A percentile compares a stretch with the other conserved stretches of the same genome.
Conservation (phyloP, 2,329 filamentous ascomycete genomes). For the Fusarium sterilihyphosum region DNA sequence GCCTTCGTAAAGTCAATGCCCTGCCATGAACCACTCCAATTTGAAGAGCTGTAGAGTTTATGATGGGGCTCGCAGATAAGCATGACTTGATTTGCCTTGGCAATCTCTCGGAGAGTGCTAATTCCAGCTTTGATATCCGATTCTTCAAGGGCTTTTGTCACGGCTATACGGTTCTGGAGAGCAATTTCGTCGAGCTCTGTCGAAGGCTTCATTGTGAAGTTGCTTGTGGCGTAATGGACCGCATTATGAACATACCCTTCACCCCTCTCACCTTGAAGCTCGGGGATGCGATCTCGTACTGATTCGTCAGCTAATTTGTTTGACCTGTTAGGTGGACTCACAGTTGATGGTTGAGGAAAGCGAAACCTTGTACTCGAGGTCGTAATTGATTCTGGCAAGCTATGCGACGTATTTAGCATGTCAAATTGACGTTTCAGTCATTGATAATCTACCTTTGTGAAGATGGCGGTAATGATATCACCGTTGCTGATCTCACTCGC, state of each 20-base stretch:
- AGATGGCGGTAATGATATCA: constrained; percentile 1
- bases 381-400: not conserved
- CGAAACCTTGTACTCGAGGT: not conserved
- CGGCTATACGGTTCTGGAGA: not conserved
- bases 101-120: not conserved
- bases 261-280: not conserved
- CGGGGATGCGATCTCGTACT: constrained; percentile 10
- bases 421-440: accelerated
- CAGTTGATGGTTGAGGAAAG: constrained; percentile 4
- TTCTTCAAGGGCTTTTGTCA: not conserved
- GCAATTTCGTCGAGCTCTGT: constrained; percentile 5
- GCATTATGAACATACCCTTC: not conserved
- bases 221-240: not conserved
- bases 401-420: not conserved
- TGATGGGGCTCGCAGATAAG: not conserved
- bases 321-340: accelerated
- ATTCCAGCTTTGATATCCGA: not conserved
- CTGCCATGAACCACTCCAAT: constrained; percentile 13
- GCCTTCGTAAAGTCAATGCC: not conserved
- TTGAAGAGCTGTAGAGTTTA: not conserved
- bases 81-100: not conserved
- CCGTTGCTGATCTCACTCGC: not conserved
- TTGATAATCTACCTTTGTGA: not conserved
- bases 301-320: not conserved
- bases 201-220: not conserved